A percentile compares a stretch with the other conserved stretches of the same genome.
Evolutionary conservation across 805 yeast species (phyloP).

Genomic region (Nakazawaea sp.): DNA sequence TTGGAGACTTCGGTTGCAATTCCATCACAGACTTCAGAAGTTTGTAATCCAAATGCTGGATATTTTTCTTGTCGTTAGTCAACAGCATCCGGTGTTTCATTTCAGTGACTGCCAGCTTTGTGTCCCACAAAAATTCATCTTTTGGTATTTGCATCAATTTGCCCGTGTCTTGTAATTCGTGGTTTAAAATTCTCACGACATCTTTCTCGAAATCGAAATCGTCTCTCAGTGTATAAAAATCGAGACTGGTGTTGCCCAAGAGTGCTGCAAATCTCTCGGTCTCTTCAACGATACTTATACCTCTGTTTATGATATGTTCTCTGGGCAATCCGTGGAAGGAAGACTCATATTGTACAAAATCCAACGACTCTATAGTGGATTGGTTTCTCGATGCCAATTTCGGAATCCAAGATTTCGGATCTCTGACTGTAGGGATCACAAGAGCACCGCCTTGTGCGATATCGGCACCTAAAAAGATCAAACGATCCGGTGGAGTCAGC

Average conservation of each 20-base stretch:
- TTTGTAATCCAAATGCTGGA: slow-evolving; percentile 15
- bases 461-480: slow-evolving; percentile 25
- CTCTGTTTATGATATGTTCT: slow-evolving; percentile 15
- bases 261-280: neutral
- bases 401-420: slow-evolving; percentile 8
- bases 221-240: neutral
- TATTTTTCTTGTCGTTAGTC: neutral
- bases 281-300: slow-evolving; percentile 12
- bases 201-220: slow-evolving; percentile 14
- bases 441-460: slow-evolving; percentile 16
- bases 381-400: slow-evolving; percentile 10
- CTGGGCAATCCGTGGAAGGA: slow-evolving; percentile 2
- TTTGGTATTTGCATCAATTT: slow-evolving; percentile 12
- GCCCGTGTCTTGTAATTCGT: slow-evolving; percentile 12
- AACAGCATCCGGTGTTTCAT: slow-evolving; percentile 10
- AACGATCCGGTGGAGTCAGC: slow-evolving; percentile 25
- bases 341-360: slow-evolving; percentile 15
- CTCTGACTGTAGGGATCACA: slow-evolving; percentile 19
- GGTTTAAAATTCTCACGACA: slow-evolving; percentile 11
- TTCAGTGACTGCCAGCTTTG: slow-evolving; percentile 14
- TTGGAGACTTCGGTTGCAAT: slow-evolving; percentile 5
- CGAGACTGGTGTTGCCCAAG: neutral
- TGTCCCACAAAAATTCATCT: slow-evolving; percentile 20
- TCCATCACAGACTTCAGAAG: slow-evolving; percentile 15
- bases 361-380: slow-evolving; percentile 12